Evolutionary conservation across 257 asterid genomes (phyloP).

Genomic region (Solanum acaule): DNA sequence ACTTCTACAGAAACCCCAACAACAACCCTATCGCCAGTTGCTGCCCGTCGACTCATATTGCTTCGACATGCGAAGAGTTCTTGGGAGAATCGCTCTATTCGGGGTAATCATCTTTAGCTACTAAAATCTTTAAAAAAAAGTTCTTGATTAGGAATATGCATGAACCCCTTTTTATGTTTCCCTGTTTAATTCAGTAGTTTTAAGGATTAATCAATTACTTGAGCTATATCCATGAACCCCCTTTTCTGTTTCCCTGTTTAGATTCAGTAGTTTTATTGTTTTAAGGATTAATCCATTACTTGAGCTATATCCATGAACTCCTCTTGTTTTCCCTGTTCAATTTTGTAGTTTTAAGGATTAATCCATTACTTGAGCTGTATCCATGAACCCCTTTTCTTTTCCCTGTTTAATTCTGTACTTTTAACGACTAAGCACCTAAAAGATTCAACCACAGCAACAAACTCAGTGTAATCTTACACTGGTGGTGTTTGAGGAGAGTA

Average conservation of each 20-base stretch:
- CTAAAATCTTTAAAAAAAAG: background rate
- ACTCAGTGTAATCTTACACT: background rate
- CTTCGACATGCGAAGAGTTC: conserved; percentile 7
- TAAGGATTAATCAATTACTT: background rate
- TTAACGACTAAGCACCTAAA: background rate
- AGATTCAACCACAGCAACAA: background rate
- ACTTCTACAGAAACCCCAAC: background rate
- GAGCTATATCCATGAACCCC: background rate
- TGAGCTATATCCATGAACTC: background rate
- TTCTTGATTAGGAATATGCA: background rate
- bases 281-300: background rate
- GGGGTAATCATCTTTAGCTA: background rate
- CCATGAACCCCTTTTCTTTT: background rate
- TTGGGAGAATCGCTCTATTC: background rate
- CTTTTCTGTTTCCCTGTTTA: background rate
- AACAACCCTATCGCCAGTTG: background rate
- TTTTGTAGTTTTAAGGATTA: background rate
- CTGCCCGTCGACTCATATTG: conserved; percentile 1
- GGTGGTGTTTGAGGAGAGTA: background rate
- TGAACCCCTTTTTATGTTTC: background rate
- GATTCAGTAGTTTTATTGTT: background rate
- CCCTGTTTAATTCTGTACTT: background rate
- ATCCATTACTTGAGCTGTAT: background rate
- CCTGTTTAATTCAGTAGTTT: background rate
- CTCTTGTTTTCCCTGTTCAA: background rate